phyloP scores from a whole-genome alignment of 805 yeast genomes.

The Candida boleticola region DNA sequence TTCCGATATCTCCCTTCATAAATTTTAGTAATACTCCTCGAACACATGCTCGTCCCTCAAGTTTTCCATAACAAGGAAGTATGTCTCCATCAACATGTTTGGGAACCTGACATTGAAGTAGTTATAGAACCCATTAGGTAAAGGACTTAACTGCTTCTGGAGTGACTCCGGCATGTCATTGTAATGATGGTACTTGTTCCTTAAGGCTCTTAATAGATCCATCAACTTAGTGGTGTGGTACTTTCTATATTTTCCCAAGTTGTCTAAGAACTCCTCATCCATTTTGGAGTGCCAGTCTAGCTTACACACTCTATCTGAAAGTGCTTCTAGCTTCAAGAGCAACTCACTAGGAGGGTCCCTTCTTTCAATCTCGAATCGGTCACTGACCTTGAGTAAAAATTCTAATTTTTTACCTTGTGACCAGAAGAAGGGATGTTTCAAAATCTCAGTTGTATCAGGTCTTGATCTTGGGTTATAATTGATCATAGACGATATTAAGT shows the following conservation, averaged over 20 bases:
- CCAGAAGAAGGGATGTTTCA: conserved; percentile 94
- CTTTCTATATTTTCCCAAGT: conserved; percentile 87
- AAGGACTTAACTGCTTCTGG: conserved; percentile 64
- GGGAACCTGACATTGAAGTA: conserved; percentile 82
- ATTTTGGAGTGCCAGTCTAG: conserved; percentile 78
- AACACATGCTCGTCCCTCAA: conserved; percentile 66
- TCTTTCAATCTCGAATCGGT: conserved; percentile 81
- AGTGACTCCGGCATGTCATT: conserved; percentile 79
- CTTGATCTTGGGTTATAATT: conserved; percentile 60
- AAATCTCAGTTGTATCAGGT: conserved; percentile 65
- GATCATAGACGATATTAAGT: conserved; percentile 75
- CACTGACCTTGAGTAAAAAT: conserved; percentile 83
- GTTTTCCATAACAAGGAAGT: conserved; percentile 55
- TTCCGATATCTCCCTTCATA: too few relatives aligned
- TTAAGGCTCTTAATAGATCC: conserved; percentile 83
- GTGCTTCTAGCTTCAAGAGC: conserved; percentile 52
- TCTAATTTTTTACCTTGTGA: conserved; percentile 66
- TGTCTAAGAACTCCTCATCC: conserved; percentile 71
- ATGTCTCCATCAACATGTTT: conserved; percentile 68
- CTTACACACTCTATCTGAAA: conserved; percentile 47
- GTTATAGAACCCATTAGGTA: conserved; percentile 80
- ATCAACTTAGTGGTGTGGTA: conserved; percentile 74
- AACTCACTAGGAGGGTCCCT: conserved; percentile 75
- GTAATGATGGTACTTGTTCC: conserved; percentile 93
- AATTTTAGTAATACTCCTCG: conserved; percentile 30